Percentiles rank a stretch among this genome's conserved stretches.
Evolutionary conservation across 75 land plant species (phyloP).

Genomic region (Sequoia sempervirens): DNA sequence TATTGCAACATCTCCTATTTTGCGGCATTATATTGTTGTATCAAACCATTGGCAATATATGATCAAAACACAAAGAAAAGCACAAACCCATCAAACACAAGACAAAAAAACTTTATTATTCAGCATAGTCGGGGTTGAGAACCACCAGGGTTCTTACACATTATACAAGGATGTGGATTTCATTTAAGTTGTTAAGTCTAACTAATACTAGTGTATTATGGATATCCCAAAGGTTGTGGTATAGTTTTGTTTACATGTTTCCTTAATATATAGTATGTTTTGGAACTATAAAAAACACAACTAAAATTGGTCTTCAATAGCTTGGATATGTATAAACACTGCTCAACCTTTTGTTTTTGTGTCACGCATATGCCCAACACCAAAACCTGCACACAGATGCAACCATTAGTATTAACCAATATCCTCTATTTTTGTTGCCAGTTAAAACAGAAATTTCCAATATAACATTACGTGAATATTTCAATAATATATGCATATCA

Average conservation of each 20-base stretch:
- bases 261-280: not conserved
- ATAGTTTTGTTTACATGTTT: not conserved
- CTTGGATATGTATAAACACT: not conserved
- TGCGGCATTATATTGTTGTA: too few relatives aligned
- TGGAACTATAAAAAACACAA: not conserved
- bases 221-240: not conserved
- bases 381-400: conserved; percentile 60
- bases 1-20: too few relatives aligned
- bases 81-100: too few relatives aligned
- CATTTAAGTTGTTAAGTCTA: not conserved
- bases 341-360: conserved; percentile 78
- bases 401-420: not conserved
- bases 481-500: not conserved
- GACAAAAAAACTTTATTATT: too few relatives aligned
- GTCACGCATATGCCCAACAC: conserved; percentile 93
- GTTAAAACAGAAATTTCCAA: not conserved
- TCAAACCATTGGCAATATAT: too few relatives aligned
- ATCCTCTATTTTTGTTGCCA: not conserved
- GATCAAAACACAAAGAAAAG: too few relatives aligned
- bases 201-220: not conserved
- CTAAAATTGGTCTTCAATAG: not conserved
- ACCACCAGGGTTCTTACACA: too few relatives aligned
- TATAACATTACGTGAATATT: not conserved
- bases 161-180: not conserved
- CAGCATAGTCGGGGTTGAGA: too few relatives aligned